Base-by-base conservation (phyloP, 2,329 filamentous ascomycete genomes). In the Tricladium varicosporioides region DNA sequence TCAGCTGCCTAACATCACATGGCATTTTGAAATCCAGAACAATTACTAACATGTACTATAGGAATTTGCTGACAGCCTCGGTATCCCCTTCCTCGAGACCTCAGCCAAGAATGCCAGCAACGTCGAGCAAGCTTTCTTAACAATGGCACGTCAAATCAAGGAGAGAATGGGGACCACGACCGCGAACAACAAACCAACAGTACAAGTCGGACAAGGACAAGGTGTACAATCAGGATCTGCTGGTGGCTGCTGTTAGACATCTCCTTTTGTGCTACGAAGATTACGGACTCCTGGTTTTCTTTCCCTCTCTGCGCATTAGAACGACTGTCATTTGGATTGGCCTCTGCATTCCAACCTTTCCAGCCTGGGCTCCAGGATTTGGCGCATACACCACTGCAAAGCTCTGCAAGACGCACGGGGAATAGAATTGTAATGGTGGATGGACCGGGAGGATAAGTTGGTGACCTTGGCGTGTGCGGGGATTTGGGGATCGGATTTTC, bases 71-170 rank as follows among this genome's bases (percentile, higher is more conserved):
- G 94, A 99, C 82, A 96, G 91, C 81, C 85, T 99, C 67, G 93
- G 93, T 71, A 99, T 99, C 68, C 94, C 94, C 48, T 99, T 99
- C 88, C 89, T 99, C 74, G 94, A 99, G 85, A 99, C 94, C 15
- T 99, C 94, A 44, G 94, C 94, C 73, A 99, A 99, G 89, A 97
- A 96, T 79, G 93, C 94, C 66, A 96, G 90, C 79, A 99, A 99
- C 76, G 94, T 99, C 75, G 94, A 99, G 81, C 94, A 99, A 80
- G 93, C 94, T 72, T 99, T 99, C 88, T 79, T 99, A 79, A 99
- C 94, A 75, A 99, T 99, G 94, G 94, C 94, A 69, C 89, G 94
- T 76, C 94, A 99, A 79, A 99, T 99, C 81, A 99, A 99, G 85
- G 93, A 97, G 82, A 89, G 94, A 72, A 99, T 99, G 93, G 94